Base-by-base conservation (phyloP, 2,329 filamentous ascomycete genomes). In the Raffaelea arxii region DNA sequence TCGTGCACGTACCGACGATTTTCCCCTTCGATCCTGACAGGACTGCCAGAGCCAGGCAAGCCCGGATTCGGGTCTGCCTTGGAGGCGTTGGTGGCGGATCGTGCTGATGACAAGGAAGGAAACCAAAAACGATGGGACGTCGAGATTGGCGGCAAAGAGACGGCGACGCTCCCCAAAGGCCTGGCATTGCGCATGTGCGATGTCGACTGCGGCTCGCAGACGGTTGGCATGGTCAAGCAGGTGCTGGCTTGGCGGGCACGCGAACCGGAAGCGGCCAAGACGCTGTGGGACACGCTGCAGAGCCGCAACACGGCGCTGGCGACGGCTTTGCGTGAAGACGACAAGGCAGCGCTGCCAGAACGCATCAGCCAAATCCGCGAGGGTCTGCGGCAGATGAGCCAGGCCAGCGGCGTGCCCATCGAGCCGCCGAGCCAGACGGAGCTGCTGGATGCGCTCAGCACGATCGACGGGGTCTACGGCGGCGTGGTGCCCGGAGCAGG, bases 401-500 rank as follows among this genome's bases (percentile, higher is more conserved):
- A 61, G 23, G 72, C 72, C 49, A 86, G 85, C 44, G 80, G 72
- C 1, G 90, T 95, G 7, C 89, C 90, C 4, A 90, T 98, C 54
- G 92, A 98, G 70, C 92, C 92, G 0, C 71, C 71, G 37, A 81
- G 84, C 54, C 92, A 98, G 72, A 95, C 88, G 2, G 77, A 78
- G 58, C 70, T 98, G 49, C 68, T 98, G 30, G 85, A 98, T 64
- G 85, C 80, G 10, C 73, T 91, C 48, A 76, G 66, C n/a, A n/a
- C 40, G n/a, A 67, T 96, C 2, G 74, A 84, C 0, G 92, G 91
- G 6, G 89, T 97, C 3, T 78, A 90, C 53, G 90, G 89, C 1
- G 92, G 90, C 0, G 88, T 97, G 0, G 92, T 96, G 0, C 92
- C 92, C 0, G 92, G 92, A 0, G 92, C 92, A 0, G 92, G 92